Evolutionary conservation across 2,329 filamentous ascomycete genomes (phyloP).

Genomic region (Fusarium papillatum): DNA sequence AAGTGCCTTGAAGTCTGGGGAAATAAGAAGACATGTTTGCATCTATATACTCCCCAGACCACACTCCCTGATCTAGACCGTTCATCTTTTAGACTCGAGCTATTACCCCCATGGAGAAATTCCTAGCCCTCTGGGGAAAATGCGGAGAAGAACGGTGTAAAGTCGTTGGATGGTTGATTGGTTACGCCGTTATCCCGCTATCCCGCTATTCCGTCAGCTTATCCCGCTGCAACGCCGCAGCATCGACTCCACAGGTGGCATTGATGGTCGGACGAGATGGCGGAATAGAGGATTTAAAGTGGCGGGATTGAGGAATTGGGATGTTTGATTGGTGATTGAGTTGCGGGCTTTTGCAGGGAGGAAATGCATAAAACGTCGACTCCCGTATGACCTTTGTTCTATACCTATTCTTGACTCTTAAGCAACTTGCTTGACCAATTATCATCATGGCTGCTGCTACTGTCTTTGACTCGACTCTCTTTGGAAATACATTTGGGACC

Average conservation of each 20-base stretch:
- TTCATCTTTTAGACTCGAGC: background rate
- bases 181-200: conserved; percentile 20
- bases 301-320: background rate
- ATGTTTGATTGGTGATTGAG: background rate
- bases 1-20: conserved; percentile 1
- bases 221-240: conserved; percentile 16
- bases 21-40: background rate
- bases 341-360: background rate
- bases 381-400: background rate
- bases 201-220: conserved; percentile 26
- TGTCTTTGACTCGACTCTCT: conserved; percentile 63
- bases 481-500: conserved; percentile 65
- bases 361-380: conserved; percentile 14
- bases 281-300: conserved; percentile 3
- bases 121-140: conserved; percentile 6
- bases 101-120: conserved; percentile 7
- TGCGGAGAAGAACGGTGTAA: conserved; percentile 3
- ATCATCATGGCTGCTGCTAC: conserved; percentile 27
- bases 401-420: background rate
- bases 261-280: background rate
- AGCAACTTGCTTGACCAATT: background rate
- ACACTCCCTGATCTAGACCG: background rate
- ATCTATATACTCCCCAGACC: conserved; percentile 4
- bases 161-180: background rate
- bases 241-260: background rate